Evolutionary conservation across 2,329 filamentous ascomycete genomes (phyloP).

Genomic region (Ophiostoma triangulosporum): DNA sequence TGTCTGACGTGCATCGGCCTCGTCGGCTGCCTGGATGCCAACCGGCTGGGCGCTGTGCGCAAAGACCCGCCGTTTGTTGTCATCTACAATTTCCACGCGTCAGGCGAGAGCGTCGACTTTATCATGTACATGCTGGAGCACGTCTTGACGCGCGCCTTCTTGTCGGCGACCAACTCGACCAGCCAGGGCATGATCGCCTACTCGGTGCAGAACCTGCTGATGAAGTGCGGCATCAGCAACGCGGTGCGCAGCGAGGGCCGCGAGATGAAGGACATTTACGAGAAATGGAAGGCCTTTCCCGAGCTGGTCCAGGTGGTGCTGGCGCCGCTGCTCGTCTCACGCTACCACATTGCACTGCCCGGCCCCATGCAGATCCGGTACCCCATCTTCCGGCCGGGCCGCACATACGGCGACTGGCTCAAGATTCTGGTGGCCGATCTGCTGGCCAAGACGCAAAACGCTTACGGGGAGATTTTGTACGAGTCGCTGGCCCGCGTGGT

Average conservation of each 20-base stretch:
- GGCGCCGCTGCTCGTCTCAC: constrained; percentile 77
- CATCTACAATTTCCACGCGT: constrained; percentile 68
- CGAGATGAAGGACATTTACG: constrained; percentile 46
- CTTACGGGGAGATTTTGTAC: constrained; percentile 66
- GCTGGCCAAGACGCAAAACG: constrained; percentile 60
- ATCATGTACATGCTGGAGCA: constrained; percentile 73
- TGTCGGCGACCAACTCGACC: constrained; percentile 76
- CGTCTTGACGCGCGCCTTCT: constrained; percentile 79
- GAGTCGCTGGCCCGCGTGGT: constrained; percentile 71
- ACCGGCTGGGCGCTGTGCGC: constrained; percentile 67
- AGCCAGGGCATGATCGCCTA: constrained; percentile 87
- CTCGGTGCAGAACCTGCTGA: constrained; percentile 83
- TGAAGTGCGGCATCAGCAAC: constrained; percentile 58
- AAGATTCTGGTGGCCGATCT: constrained; percentile 69
- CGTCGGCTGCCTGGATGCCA: constrained; percentile 84
- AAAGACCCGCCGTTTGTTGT: constrained; percentile 76
- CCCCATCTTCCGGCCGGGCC: constrained; percentile 59
- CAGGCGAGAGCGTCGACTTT: constrained; percentile 73
- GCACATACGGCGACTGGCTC: constrained; percentile 70
- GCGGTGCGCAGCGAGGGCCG: constrained; percentile 23
- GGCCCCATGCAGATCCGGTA: constrained; percentile 47
- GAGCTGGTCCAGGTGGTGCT: constrained; percentile 66
- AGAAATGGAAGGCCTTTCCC: constrained; percentile 67
- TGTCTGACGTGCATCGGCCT: constrained; percentile 76
- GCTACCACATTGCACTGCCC: constrained; percentile 59